phyloP scores from a whole-genome alignment of 2,329 filamentous ascomycete species.

The Epichloe bromicola region DNA sequence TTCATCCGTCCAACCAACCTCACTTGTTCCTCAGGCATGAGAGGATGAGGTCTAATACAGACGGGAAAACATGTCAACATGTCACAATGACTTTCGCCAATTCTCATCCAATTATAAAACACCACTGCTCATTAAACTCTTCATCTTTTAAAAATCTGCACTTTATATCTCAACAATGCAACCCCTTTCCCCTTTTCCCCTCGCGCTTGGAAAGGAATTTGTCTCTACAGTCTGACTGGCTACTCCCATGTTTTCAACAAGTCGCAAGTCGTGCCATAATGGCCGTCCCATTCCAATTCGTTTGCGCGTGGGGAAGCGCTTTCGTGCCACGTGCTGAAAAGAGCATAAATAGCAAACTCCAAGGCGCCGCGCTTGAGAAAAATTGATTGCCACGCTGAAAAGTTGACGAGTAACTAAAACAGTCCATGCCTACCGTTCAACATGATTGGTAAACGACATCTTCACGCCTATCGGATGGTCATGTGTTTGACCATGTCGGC shows the following conservation, averaged over 20 bases:
- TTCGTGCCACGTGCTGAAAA: slow-evolving; percentile 35
- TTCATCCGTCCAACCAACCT: not conserved
- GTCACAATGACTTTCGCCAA: too few species aligned
- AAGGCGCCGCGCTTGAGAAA: slow-evolving; percentile 40
- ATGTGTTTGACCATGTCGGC: slow-evolving; percentile 87
- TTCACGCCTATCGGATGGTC: slow-evolving; percentile 61
- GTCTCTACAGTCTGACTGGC: not conserved
- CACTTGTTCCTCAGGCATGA: not conserved
- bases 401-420: slow-evolving; percentile 30
- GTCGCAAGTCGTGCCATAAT: slow-evolving; percentile 13
- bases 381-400: slow-evolving; percentile 9
- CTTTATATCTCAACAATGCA: not conserved
- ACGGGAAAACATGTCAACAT: too few species aligned
- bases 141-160: not conserved
- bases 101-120: not conserved
- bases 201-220: not conserved
- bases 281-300: slow-evolving; percentile 21
- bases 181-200: not conserved
- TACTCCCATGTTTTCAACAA: slow-evolving; percentile 3
- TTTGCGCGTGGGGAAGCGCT: slow-evolving; percentile 31
- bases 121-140: not conserved
- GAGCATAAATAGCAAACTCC: slow-evolving; percentile 23
- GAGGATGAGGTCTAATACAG: too few species aligned
- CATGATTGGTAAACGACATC: slow-evolving; percentile 10
- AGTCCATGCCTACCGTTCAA: slow-evolving; percentile 33